These are phyloP conservation scores for Ogataea neopini DNA, from an alignment of 805 yeast genomes.

Conservation along the genomic window DNA sequence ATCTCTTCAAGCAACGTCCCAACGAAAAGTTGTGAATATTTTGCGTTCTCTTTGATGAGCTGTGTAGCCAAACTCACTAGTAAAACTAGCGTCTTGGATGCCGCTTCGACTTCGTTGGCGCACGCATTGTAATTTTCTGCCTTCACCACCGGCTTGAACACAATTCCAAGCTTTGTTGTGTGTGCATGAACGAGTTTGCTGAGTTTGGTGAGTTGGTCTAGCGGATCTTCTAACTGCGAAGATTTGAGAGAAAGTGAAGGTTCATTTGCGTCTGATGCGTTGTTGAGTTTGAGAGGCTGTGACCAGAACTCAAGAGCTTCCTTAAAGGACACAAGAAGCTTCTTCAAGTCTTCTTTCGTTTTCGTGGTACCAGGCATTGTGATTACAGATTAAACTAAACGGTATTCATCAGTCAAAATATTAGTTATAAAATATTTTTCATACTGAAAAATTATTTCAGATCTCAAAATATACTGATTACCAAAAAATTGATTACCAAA, in stretches of 20 bases:
- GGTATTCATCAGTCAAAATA: not conserved
- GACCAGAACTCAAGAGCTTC: conserved; percentile 26
- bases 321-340: conserved; percentile 21
- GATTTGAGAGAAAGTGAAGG: conserved; percentile 15
- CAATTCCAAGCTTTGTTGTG: conserved; percentile 72
- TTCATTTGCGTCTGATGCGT: not conserved
- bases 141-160: conserved; percentile 60
- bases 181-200: conserved; percentile 67
- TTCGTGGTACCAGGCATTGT: conserved; percentile 11
- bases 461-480: not conserved
- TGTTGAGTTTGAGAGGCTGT: conserved; percentile 9
- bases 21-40: conserved; percentile 34
- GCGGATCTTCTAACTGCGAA: conserved; percentile 42
- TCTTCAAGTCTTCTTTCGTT: conserved; percentile 17
- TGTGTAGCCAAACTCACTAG: conserved; percentile 47
- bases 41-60: conserved; percentile 38
- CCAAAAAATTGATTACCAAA: no score
- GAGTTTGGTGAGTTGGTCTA: conserved; percentile 60
- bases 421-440: no score
- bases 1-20: conserved; percentile 33
- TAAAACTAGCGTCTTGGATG: conserved; percentile 45
- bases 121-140: conserved; percentile 46
- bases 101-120: conserved; percentile 46
- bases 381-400: no score
- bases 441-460: not conserved